phyloP scores from a whole-genome alignment of 1,284 basidiomycete species.

The Ceratobasidium sp. region DNA sequence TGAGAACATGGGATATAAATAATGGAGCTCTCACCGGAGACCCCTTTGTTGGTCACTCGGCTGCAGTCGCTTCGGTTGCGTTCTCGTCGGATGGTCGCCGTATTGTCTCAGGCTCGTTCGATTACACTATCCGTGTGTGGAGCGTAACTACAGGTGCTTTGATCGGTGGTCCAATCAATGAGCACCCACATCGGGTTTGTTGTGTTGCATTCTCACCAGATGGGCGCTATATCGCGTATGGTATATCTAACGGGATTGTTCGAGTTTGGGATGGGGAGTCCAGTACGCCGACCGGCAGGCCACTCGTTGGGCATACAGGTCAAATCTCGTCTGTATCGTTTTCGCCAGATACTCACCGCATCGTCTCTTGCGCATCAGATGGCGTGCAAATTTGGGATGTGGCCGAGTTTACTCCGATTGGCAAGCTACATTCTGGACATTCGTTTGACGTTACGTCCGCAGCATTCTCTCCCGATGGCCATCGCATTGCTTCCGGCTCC shows the following conservation, averaged over 20 bases:
- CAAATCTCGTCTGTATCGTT: too few species aligned
- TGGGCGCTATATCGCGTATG: too few species aligned
- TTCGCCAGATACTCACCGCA: neutral
- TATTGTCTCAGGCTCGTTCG: slow-evolving; percentile 46
- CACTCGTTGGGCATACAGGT: neutral
- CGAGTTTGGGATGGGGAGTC: too few species aligned
- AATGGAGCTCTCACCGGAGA: slow-evolving; percentile 16
- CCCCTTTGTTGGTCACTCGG: slow-evolving; percentile 25
- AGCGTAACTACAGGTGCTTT: slow-evolving; percentile 17
- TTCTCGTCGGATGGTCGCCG: slow-evolving; percentile 43
- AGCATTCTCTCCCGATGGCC: too few species aligned
- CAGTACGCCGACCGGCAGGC: neutral
- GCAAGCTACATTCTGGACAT: too few species aligned
- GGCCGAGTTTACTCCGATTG: too few species aligned
- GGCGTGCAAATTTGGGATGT: too few species aligned
- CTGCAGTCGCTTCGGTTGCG: slow-evolving; percentile 50
- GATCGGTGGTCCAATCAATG: slow-evolving; percentile 48
- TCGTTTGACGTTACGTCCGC: too few species aligned
- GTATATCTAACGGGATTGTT: too few species aligned
- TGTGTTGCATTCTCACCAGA: slow-evolving; percentile 58
- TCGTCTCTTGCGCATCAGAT: too few species aligned
- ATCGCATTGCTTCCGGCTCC: too few species aligned
- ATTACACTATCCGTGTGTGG: slow-evolving; percentile 46
- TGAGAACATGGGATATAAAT: slow-evolving; percentile 22
- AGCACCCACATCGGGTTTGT: slow-evolving; percentile 60